A percentile compares a stretch with the other conserved stretches of the same genome.
These are phyloP conservation scores for Cucumis sativus DNA, from an alignment of 306 rosid species.

Conservation along the genomic window DNA sequence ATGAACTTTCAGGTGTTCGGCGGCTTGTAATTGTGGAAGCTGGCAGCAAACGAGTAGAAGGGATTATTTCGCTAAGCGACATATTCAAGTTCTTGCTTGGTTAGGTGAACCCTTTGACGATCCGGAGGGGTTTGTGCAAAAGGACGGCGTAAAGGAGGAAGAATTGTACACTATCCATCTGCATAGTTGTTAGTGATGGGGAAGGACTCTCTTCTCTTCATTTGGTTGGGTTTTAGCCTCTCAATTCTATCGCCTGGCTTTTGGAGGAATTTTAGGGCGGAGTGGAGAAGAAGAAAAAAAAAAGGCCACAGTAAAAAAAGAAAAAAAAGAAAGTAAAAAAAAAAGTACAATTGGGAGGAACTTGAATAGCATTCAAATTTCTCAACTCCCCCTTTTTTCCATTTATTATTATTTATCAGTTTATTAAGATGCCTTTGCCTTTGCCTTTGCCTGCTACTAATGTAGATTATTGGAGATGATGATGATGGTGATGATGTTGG, in stretches of 20 bases:
- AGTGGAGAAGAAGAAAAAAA: conserved; percentile 26
- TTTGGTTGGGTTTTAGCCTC: conserved; percentile 53
- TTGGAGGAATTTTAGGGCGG: conserved; percentile 59
- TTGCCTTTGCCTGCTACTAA: conserved; percentile 16
- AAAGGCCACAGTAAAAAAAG: conserved; percentile 18
- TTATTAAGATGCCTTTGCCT: not conserved
- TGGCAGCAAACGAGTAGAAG: conserved; percentile 94
- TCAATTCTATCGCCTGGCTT: conserved; percentile 48
- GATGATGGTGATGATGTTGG: not conserved
- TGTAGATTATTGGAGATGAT: conserved; percentile 25
- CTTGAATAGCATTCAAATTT: conserved; percentile 2
- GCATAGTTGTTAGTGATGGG: conserved; percentile 4
- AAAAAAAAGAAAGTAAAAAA: not conserved
- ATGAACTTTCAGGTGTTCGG: conserved; percentile 54
- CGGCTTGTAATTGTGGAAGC: conserved; percentile 94
- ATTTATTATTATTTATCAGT: conserved; percentile 17
- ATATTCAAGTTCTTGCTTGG: conserved; percentile 79
- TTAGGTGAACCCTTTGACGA: conserved; percentile 20
- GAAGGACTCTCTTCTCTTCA: conserved; percentile 19
- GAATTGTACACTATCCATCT: conserved; percentile 22
- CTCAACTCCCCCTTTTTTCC: conserved; percentile 18
- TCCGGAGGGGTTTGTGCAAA: conserved; percentile 1
- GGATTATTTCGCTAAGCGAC: conserved; percentile 75
- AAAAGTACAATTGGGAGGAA: not conserved
- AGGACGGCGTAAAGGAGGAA: not conserved